Conservation (phyloP, 176 grass and related monocot genomes). For the Thinopyrum elongatum region DNA sequence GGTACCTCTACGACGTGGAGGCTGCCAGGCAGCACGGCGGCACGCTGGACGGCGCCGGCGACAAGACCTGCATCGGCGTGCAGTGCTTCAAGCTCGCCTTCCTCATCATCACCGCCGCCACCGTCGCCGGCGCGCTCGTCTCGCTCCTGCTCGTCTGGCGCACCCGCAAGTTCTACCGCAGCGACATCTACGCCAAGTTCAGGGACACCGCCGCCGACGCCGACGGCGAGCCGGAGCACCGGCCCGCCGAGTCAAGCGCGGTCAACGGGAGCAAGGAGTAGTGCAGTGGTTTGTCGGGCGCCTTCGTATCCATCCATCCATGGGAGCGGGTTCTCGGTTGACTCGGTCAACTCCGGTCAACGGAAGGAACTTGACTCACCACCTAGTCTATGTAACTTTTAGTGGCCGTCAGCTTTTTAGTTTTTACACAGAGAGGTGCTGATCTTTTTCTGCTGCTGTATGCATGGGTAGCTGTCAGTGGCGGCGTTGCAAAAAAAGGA, state of each 20-base stretch:
- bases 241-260: neutral
- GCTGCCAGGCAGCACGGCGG: constrained; percentile 51
- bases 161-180: constrained; percentile 57
- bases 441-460: neutral
- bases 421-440: neutral
- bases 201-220: neutral
- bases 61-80: constrained; percentile 61
- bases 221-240: neutral
- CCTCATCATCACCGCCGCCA: constrained; percentile 60
- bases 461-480: neutral
- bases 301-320: neutral
- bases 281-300: neutral
- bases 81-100: constrained; percentile 55
- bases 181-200: constrained; percentile 67
- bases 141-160: constrained; percentile 60
- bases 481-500: neutral
- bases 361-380: too few species aligned
- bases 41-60: neutral
- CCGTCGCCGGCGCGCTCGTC: constrained; percentile 45
- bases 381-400: too few species aligned
- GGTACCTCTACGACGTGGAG: constrained; percentile 59
- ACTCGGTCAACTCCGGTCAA: too few species aligned
- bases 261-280: constrained; percentile 14
- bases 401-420: neutral
- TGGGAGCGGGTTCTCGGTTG: too few species aligned